These are phyloP conservation scores for Helotiales sp. DNA, from an alignment of 2,329 filamentous ascomycete species.

Conservation along the genomic window DNA sequence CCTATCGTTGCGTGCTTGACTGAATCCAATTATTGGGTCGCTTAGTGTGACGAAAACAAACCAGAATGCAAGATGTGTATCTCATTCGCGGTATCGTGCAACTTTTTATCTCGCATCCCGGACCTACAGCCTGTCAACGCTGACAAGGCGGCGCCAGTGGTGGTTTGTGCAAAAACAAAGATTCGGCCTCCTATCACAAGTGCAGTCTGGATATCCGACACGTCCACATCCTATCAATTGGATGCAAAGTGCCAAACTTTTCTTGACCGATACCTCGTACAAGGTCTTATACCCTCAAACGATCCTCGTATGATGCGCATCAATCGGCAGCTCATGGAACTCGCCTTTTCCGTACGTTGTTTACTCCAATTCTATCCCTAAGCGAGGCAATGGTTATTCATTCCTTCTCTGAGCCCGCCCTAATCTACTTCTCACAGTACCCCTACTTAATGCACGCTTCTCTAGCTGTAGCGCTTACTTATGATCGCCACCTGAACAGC, in stretches of 20 bases:
- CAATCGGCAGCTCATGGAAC: background rate
- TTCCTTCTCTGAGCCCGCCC: no score
- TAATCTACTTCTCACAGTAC: background rate
- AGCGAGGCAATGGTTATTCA: background rate
- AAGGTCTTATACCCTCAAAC: background rate
- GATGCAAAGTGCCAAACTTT: background rate
- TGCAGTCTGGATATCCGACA: background rate
- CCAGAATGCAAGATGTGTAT: constrained; percentile 54
- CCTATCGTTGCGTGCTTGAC: no score
- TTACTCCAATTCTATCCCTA: background rate
- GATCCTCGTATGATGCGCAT: background rate
- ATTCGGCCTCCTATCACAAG: background rate
- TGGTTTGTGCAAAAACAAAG: background rate
- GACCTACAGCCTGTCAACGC: constrained; percentile 44
- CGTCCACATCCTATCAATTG: background rate
- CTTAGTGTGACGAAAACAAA: constrained; percentile 42
- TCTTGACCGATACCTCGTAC: background rate
- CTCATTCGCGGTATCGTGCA: constrained; percentile 53
- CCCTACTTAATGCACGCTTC: background rate
- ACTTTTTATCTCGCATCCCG: constrained; percentile 45
- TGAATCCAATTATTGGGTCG: background rate
- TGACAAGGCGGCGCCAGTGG: background rate
- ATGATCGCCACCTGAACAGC: background rate
- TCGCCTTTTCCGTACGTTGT: background rate
- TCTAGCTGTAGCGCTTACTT: background rate